A percentile compares a stretch with the other conserved stretches of the same genome.
Evolutionary conservation across 169 alveolate genomes (phyloP).

Genomic region (Eimeria falciformis): DNA sequence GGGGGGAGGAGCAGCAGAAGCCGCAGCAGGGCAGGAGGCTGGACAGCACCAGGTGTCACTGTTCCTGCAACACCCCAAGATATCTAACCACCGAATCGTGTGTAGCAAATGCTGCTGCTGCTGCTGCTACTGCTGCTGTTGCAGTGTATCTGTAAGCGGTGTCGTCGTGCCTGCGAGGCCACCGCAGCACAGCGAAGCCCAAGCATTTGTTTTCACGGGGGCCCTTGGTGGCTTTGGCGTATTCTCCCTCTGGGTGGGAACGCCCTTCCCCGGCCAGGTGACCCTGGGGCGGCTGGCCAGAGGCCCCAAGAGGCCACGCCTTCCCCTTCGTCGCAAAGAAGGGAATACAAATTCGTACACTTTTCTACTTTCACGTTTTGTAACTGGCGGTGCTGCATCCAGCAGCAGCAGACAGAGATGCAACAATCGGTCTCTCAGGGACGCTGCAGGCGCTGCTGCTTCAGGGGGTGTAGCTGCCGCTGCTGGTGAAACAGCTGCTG

Average conservation of each 20-base stretch:
- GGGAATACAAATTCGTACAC: no score
- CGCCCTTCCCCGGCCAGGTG: no score
- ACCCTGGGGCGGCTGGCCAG: constrained; percentile 6
- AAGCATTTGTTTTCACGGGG: no score
- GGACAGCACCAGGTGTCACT: background rate
- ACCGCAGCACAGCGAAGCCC: no score
- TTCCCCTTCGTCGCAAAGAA: no score
- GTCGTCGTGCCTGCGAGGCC: background rate
- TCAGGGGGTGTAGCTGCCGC: background rate
- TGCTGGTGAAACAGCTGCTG: background rate
- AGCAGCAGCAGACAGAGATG: background rate
- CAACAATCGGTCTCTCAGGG: no score
- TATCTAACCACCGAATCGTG: background rate
- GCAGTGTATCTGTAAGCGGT: background rate
- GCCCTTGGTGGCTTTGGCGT: no score
- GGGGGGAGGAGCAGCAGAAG: constrained; percentile 21
- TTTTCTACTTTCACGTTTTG: no score
- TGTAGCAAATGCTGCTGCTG: background rate
- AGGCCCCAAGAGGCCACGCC: no score
- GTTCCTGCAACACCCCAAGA: background rate
- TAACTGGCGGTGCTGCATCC: background rate
- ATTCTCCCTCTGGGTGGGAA: no score
- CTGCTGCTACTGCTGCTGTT: background rate
- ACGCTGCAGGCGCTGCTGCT: background rate
- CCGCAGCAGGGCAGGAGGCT: background rate